Base-by-base conservation (phyloP, 1,284 basidiomycete genomes). In the Naganishia sp. region DNA sequence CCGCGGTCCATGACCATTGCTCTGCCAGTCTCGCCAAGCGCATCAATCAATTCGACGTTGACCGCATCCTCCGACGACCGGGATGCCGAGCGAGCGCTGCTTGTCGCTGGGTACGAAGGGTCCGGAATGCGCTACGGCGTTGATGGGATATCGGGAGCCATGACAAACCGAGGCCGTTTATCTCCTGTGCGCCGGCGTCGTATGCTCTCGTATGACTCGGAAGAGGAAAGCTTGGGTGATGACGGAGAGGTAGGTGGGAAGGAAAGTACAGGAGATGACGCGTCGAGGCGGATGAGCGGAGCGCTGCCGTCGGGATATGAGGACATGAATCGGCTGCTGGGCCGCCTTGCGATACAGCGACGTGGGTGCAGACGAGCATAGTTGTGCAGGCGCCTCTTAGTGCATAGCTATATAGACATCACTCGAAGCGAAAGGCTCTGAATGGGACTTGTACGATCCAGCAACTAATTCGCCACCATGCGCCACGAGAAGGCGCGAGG, bases 311-410 rank as follows among this genome's bases (percentile, higher is more conserved):
- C 54, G 54, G 41, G 41, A 11, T 56, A 56, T 45, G 54, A 56
- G 54, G 54, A 56, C 45, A 56, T 56, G 54, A 56, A 56, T 45
- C 17, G 54, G 41, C 28, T 56, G 54, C 43, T 56, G 54, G 54
- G 54, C 11, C 41, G 54, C 3, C 21, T 56, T 39, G 54, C 31
- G 13, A 56, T 56, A 25, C 54, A 56, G 41, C 10, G 54, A 28
- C 54, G 28, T 41, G 54, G 54, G 2, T 43, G 54, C 17, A 41
- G 54, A 45, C 41, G 54, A 23, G 35, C 39, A 25, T 41, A 13
- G 52, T 2, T 54, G 6, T 31, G 18, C 10, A n/a, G 3, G 2
- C 52, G 32, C 52, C 21, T 54, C 15, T 0, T 28, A 5, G 28
- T 28, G 28, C 28, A 28, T 28, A 28, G 28, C 28, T 28, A 5